Evolutionary conservation across 2,329 filamentous ascomycete species (phyloP).

Genomic region (Scedosporium apiospermum): DNA sequence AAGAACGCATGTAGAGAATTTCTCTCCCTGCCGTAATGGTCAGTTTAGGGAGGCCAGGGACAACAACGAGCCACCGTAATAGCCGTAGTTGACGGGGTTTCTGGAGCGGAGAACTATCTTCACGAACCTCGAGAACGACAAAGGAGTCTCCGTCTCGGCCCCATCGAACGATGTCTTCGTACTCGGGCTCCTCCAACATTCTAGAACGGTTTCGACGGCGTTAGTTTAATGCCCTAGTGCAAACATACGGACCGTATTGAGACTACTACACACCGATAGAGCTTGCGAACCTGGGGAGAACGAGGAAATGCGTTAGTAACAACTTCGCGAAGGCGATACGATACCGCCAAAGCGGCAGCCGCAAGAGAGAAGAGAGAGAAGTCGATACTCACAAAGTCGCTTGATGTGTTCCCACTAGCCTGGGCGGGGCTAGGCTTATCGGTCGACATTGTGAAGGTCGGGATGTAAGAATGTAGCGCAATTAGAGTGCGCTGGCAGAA

Average conservation of each 20-base stretch:
- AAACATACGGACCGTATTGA: no score
- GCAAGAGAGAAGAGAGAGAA: background rate
- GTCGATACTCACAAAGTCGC: conserved; percentile 73
- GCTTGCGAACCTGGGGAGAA: conserved; percentile 71
- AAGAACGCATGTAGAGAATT: conserved; percentile 93
- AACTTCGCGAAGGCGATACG: background rate
- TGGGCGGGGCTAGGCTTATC: conserved; percentile 2
- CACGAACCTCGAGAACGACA: conserved; percentile 82
- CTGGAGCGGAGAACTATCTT: conserved; percentile 8
- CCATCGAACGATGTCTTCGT: conserved; percentile 90
- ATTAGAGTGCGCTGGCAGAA: no score
- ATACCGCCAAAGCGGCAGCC: background rate
- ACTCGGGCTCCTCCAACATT: conserved; percentile 93
- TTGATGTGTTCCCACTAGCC: conserved; percentile 64
- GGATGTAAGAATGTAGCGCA: background rate
- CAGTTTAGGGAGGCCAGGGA: background rate
- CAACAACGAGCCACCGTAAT: background rate
- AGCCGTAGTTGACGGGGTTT: conserved; percentile 9
- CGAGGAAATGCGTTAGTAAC: conserved; percentile 17
- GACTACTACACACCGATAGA: conserved; percentile 65
- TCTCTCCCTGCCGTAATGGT: conserved; percentile 63
- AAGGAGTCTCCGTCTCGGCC: conserved; percentile 92
- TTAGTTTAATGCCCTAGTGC: no score
- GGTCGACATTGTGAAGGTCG: background rate
- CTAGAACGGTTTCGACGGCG: conserved; percentile 30